Percentiles rank a stretch among this genome's conserved stretches.
Evolutionary conservation across 1,284 basidiomycete species (phyloP).

Genomic region (Puccinia horiana): DNA sequence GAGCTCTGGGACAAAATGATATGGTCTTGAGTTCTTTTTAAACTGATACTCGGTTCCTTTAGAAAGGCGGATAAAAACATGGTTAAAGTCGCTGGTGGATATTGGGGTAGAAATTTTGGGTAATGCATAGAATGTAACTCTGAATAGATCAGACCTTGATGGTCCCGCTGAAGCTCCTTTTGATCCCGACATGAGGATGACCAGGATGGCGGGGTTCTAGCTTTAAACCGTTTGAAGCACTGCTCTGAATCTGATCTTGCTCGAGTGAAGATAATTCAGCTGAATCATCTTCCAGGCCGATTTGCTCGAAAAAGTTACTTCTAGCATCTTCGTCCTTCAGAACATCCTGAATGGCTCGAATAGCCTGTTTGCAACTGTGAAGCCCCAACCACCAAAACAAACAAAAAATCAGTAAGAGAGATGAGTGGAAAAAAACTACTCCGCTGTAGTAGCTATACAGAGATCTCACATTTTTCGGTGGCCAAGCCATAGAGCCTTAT

Average conservation of each 20-base stretch:
- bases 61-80: too few species aligned
- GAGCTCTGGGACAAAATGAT: too few species aligned
- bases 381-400: neutral
- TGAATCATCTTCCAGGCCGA: conserved; percentile 35
- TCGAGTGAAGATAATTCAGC: conserved; percentile 22
- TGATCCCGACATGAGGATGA: neutral
- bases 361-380: conserved; percentile 31
- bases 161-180: conserved; percentile 24
- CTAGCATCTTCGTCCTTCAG: conserved; percentile 10
- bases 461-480: conserved; percentile 22
- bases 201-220: neutral
- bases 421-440: neutral
- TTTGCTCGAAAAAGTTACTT: conserved; percentile 20
- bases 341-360: conserved; percentile 13
- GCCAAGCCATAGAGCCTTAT: conserved; percentile 24
- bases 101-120: neutral
- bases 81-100: neutral
- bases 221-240: neutral
- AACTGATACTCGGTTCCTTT: too few species aligned
- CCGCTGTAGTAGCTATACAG: neutral
- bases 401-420: neutral
- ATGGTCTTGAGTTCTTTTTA: too few species aligned
- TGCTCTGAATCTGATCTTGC: conserved; percentile 3
- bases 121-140: neutral
- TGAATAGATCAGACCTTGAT: conserved; percentile 18